Percentiles rank a stretch among this genome's conserved stretches.
Conservation (phyloP, 495 filamentous ascomycete species). For the Bacidia gigantensis region DNA sequence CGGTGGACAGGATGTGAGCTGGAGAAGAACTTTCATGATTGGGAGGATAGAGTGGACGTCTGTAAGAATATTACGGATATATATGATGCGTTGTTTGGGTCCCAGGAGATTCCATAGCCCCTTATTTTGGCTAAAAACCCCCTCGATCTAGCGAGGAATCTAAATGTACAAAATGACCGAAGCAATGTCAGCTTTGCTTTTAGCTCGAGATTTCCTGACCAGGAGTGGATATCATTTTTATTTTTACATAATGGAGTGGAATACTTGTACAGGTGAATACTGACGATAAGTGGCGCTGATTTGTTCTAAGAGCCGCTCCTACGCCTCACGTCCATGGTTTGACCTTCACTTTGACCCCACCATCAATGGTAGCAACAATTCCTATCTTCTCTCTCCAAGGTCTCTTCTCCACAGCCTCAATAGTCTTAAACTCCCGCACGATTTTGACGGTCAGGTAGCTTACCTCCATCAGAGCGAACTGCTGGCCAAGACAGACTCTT, state of each 20-base stretch:
- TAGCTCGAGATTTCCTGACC: too few species aligned
- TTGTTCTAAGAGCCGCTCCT: too few species aligned
- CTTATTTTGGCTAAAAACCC: too few species aligned
- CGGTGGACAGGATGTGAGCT: conserved; percentile 19
- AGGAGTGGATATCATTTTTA: too few species aligned
- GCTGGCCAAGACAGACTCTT: conserved; percentile 42
- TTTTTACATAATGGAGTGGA: too few species aligned
- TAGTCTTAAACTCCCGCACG: conserved; percentile 25
- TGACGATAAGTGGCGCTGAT: not conserved
- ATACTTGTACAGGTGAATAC: not conserved
- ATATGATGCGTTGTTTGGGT: not conserved
- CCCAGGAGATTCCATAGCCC: too few species aligned
- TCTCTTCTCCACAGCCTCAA: conserved; percentile 19
- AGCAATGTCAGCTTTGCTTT: too few species aligned
- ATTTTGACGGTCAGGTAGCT: conserved; percentile 39
- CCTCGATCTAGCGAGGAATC: too few species aligned
- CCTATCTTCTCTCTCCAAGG: conserved; percentile 15
- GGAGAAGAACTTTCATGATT: conserved; percentile 5
- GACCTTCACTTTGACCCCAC: conserved; percentile 14
- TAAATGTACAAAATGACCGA: too few species aligned
- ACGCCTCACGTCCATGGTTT: conserved; percentile 1
- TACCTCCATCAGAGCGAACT: conserved; percentile 49
- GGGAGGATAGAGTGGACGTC: conserved; percentile 3
- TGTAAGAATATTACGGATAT: conserved; percentile 3
- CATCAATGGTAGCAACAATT: conserved; percentile 8